phyloP scores from a whole-genome alignment of 1,284 basidiomycete species.

The Ceratobasidium sp. region DNA sequence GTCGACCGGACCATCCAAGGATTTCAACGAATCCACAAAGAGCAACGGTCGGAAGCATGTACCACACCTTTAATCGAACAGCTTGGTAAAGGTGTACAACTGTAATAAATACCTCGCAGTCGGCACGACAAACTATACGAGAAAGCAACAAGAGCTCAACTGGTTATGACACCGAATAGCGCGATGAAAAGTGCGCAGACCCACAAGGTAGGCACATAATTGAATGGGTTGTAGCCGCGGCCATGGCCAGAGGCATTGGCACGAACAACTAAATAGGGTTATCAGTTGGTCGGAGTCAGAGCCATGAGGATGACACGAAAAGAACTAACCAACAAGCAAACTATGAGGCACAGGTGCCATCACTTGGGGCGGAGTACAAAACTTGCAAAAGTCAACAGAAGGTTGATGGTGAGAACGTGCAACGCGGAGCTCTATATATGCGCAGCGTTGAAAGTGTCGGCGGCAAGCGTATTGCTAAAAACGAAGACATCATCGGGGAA shows the following conservation, averaged over 20 bases:
- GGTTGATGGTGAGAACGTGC: background rate
- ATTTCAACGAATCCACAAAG: constrained; percentile 61
- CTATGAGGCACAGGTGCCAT: too few relatives aligned
- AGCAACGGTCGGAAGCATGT: constrained; percentile 60
- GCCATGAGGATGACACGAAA: background rate
- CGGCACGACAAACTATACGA: background rate
- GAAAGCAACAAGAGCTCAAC: constrained; percentile 46
- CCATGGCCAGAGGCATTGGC: background rate
- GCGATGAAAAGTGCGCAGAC: constrained; percentile 53
- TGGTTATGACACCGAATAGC: constrained; percentile 54
- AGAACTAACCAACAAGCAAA: too few relatives aligned
- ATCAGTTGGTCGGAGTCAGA: too few relatives aligned
- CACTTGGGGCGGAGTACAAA: background rate
- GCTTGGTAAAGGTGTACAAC: constrained; percentile 58
- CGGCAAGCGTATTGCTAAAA: too few relatives aligned
- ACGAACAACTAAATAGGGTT: too few relatives aligned
- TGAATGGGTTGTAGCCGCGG: constrained; percentile 14
- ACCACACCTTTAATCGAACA: constrained; percentile 57
- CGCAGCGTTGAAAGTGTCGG: too few relatives aligned
- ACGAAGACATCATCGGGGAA: too few relatives aligned
- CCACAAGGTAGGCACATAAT: constrained; percentile 54
- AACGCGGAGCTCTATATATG: too few relatives aligned
- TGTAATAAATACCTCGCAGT: too few relatives aligned
- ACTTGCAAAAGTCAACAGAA: too few relatives aligned
- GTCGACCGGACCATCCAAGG: constrained; percentile 49